Conservation (phyloP, 2,329 filamentous ascomycete species). For the Ustilaginoidea virens region DNA sequence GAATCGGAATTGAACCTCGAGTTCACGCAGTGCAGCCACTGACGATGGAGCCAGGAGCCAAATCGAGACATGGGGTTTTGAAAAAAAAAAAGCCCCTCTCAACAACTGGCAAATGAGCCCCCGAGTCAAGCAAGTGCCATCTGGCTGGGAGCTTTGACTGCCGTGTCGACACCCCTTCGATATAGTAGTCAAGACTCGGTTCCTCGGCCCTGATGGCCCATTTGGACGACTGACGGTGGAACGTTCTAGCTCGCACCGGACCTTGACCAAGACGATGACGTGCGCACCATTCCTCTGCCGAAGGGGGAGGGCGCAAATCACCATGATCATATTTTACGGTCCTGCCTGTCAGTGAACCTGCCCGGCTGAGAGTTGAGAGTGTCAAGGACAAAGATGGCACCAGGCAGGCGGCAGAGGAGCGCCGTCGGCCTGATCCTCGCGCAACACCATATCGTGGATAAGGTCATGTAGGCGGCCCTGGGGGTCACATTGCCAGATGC, state of each 20-base stretch:
- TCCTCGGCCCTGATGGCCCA: not conserved
- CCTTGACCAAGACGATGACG: not conserved
- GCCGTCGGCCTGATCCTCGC: not conserved
- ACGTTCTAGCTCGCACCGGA: not conserved
- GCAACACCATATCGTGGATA: not conserved
- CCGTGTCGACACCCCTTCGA: too few relatives aligned
- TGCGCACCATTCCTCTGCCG: not conserved
- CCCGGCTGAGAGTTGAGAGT: not conserved
- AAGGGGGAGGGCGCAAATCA: not conserved
- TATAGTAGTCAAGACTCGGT: not conserved
- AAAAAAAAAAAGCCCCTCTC: too few relatives aligned
- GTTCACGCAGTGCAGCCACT: too few relatives aligned
- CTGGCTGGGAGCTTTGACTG: too few relatives aligned
- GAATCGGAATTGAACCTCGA: too few relatives aligned
- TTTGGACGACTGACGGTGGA: not conserved
- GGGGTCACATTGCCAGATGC: too few relatives aligned
- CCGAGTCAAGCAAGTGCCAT: too few relatives aligned
- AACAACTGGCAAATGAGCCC: too few relatives aligned
- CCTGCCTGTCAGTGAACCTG: not conserved
- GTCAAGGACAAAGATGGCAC: not conserved
- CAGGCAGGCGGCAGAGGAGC: not conserved
- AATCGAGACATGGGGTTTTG: too few relatives aligned
- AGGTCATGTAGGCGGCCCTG: too few relatives aligned
- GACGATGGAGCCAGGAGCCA: too few relatives aligned
- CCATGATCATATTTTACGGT: not conserved